Conservation (phyloP, 1,284 basidiomycete genomes). For the Puccinia triticina region DNA sequence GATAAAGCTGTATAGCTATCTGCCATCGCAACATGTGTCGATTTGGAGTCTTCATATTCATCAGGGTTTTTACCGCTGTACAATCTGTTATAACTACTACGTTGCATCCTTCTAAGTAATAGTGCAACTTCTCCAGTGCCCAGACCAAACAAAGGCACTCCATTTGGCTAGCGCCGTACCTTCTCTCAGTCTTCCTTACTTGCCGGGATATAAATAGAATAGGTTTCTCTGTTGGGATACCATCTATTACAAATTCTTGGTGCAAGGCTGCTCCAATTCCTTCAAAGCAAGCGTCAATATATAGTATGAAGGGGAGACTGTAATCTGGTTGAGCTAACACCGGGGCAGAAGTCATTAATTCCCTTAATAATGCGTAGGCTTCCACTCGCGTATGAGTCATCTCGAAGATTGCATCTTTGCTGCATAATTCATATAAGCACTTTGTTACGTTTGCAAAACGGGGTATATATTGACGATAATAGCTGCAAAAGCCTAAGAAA, state of each 20-base stretch:
- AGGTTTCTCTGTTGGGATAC: too few species aligned
- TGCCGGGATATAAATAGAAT: too few species aligned
- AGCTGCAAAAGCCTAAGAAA: slow-evolving; percentile 4
- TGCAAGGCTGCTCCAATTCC: too few species aligned
- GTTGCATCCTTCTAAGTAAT: too few species aligned
- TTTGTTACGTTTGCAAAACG: background rate
- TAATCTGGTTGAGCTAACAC: too few species aligned
- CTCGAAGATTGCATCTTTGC: background rate
- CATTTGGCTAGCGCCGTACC: too few species aligned
- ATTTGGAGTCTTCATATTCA: slow-evolving; percentile 25
- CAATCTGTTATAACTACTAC: background rate
- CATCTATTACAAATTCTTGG: too few species aligned
- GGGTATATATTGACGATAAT: background rate
- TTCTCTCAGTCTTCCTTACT: too few species aligned
- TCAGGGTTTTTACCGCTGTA: background rate
- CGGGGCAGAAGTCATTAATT: background rate
- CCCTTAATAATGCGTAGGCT: background rate
- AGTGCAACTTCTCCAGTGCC: too few species aligned
- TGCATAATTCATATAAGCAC: background rate
- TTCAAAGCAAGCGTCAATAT: too few species aligned
- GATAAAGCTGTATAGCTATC: background rate
- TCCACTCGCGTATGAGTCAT: background rate
- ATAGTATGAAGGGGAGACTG: too few species aligned
- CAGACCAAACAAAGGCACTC: too few species aligned
- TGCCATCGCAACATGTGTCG: background rate